phyloP scores from a whole-genome alignment of 75 land plant species.

The Cupressus sempervirens region DNA sequence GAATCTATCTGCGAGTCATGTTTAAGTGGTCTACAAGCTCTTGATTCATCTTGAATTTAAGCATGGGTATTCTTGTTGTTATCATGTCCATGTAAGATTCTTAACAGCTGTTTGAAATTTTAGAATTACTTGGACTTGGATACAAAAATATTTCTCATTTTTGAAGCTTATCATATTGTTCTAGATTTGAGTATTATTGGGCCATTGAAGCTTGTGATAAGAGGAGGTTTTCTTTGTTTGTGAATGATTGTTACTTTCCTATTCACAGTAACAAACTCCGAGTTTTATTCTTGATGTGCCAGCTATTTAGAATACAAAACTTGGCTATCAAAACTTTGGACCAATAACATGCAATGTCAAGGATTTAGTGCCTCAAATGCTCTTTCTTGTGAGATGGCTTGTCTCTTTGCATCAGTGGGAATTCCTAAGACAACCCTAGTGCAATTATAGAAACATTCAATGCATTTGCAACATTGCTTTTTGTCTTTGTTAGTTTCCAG shows the following conservation, averaged over 20 bases:
- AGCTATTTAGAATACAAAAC: neutral
- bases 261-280: neutral
- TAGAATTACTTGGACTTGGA: neutral
- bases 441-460: neutral
- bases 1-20: conserved; percentile 13
- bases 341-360: neutral
- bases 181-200: neutral
- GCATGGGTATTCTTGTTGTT: neutral
- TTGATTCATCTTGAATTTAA: neutral
- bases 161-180: neutral
- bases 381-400: neutral
- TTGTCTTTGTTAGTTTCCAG: neutral
- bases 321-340: neutral
- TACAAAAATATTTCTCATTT: neutral
- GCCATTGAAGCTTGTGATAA: neutral
- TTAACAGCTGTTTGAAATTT: neutral
- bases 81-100: neutral
- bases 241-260: neutral
- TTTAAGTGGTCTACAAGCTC: neutral
- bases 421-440: neutral
- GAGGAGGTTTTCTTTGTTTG: neutral
- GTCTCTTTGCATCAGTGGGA: conserved; percentile 1
- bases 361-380: neutral
- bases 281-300: neutral
- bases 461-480: neutral